Evolutionary conservation across 2,329 filamentous ascomycete species (phyloP).

Genomic region (Fusarium devonianum): DNA sequence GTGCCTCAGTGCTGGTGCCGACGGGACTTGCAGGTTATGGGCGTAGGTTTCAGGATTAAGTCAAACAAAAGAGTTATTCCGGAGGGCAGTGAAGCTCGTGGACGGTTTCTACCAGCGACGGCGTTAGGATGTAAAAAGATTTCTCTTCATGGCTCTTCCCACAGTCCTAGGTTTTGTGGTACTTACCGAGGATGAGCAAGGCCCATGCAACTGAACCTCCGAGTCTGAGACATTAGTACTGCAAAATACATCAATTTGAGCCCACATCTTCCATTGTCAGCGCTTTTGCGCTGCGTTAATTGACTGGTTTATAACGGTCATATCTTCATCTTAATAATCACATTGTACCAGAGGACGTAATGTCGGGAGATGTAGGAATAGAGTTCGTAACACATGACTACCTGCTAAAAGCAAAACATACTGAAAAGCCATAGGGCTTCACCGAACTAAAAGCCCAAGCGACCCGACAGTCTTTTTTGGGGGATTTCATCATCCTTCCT

Average conservation of each 20-base stretch:
- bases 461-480: background rate
- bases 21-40: slow-evolving; percentile 93
- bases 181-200: background rate
- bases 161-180: background rate
- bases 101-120: slow-evolving; percentile 31
- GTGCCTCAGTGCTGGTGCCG: slow-evolving; percentile 92
- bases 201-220: too few relatives aligned
- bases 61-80: background rate
- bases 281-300: too few relatives aligned
- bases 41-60: slow-evolving; percentile 43
- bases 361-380: slow-evolving; percentile 2
- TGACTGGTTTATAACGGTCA: too few relatives aligned
- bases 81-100: slow-evolving; percentile 9
- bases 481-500: background rate
- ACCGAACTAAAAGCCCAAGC: background rate
- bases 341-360: background rate
- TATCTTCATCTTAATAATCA: background rate
- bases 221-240: too few relatives aligned
- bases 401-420: slow-evolving; percentile 25
- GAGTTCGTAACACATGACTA: slow-evolving; percentile 29
- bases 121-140: slow-evolving; percentile 31
- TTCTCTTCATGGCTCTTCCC: background rate
- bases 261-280: too few relatives aligned
- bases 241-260: too few relatives aligned
- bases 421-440: slow-evolving; percentile 3